Evolutionary conservation across 805 yeast genomes (phyloP), one percentile per base, ranked within the genome.

Genomic region (Debaryomyces hansenii): DNA sequence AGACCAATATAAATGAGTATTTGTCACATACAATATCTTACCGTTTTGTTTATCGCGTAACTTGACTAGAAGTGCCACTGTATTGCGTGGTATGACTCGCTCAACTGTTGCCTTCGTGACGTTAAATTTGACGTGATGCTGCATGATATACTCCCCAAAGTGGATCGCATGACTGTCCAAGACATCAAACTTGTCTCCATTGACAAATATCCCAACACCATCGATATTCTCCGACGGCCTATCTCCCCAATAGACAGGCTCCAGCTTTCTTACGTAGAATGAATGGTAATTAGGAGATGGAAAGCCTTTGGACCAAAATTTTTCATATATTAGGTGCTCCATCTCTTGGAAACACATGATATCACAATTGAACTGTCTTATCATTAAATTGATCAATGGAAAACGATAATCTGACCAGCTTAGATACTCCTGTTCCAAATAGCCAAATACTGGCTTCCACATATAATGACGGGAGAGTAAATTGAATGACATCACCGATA

Each of bases 1-100:
- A 72, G 94, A 97, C 98, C 99, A 94, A 66, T 92, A 97, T 64
- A 94, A 80, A 75, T 94, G 99, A 0, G 98, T 92, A 59, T 90
- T 92, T 28, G 33, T 65, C 2, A 80, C 69, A 34, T 78, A 75
- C 3, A 82, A 56, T 3, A 60, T 52, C 29, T 72, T 64, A 9
- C 65, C 61, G 0, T 80, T 69, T 1, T 46, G 53, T 41, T 60
- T 64, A 55, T 82, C 86, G 45, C 65, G 60, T 33, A 82, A 57
- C 10, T 75, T 75, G 4, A 77, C 66, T n/a, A 82, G 62, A 2
- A 80, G 47, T 3, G 80, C 84, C 3, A 83, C 86, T 24, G 84
- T 84, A 55, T 83, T 82, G 54, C 83, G 65, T 31, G 64, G 60
- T 12, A 67, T 55, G 7, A 78, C 63, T 21, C 81, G 62, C 7